Evolutionary conservation across 805 yeast genomes (phyloP).

Genomic region (Starmerella floris): DNA sequence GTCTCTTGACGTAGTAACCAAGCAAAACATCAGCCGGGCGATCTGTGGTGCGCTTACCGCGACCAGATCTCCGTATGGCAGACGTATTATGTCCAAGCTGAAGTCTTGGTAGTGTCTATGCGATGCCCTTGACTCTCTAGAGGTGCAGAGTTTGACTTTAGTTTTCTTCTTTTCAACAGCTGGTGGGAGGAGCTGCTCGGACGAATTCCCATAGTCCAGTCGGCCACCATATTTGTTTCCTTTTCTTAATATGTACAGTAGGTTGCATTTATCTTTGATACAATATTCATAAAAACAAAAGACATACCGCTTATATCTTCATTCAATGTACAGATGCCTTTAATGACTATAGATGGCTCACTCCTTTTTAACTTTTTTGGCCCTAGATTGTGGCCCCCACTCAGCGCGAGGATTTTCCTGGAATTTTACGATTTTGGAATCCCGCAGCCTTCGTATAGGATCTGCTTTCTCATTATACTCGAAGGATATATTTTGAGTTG

Average conservation of each 20-base stretch:
- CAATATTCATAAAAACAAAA: background rate
- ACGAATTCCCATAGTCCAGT: too few species aligned
- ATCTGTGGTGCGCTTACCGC: conserved; percentile 64
- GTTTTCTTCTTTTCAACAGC: too few species aligned
- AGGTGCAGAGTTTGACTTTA: too few species aligned
- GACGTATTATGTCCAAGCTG: conserved; percentile 69
- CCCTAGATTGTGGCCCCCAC: conserved; percentile 92
- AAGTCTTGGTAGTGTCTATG: conserved; percentile 14
- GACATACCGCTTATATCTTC: background rate
- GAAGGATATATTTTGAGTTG: conserved; percentile 36
- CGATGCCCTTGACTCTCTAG: too few species aligned
- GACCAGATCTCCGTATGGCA: conserved; percentile 74
- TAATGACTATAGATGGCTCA: background rate
- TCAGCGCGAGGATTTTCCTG: conserved; percentile 87
- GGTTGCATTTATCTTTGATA: too few species aligned
- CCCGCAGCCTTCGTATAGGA: conserved; percentile 47
- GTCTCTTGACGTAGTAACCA: conserved; percentile 21
- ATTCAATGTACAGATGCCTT: background rate
- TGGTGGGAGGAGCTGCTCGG: too few species aligned
- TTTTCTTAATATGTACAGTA: background rate
- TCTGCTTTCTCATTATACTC: conserved; percentile 44
- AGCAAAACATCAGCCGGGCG: conserved; percentile 36
- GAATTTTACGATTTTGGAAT: conserved; percentile 68
- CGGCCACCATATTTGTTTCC: background rate
- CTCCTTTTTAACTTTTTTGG: conserved; percentile 10